Evolutionary conservation across 2,329 filamentous ascomycete species (phyloP).

Genomic region (Bertia moriformis): DNA sequence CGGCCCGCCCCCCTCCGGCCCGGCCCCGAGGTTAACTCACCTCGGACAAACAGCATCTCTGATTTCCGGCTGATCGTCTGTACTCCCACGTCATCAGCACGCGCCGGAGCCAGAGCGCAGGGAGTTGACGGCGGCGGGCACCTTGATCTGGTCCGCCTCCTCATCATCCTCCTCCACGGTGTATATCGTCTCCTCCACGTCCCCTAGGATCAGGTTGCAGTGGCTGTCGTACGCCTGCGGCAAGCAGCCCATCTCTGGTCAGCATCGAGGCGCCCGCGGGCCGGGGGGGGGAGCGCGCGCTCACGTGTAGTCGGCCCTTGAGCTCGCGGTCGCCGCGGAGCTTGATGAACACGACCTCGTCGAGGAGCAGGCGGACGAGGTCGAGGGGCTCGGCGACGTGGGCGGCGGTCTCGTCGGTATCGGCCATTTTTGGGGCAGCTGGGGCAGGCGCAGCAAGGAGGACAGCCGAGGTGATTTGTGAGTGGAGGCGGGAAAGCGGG

Average conservation of each 20-base stretch:
- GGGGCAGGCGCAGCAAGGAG: too few relatives aligned
- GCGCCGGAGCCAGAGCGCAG: not conserved
- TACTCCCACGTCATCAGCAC: not conserved
- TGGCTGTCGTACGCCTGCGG: conserved; percentile 57
- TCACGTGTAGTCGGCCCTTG: conserved; percentile 84
- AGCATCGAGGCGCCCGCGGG: not conserved
- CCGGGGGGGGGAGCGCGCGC: conserved; percentile 14
- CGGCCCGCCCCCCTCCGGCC: conserved; percentile 2
- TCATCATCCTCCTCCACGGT: conserved; percentile 45
- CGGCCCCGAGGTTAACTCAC: conserved; percentile 19
- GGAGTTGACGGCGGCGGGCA: too few relatives aligned
- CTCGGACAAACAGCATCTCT: conserved; percentile 59
- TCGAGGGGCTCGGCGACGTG: conserved; percentile 85
- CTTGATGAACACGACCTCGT: conserved; percentile 96
- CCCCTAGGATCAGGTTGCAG: conserved; percentile 56
- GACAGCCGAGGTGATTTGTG: too few relatives aligned
- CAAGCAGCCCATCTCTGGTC: too few relatives aligned
- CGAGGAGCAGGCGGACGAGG: conserved; percentile 81
- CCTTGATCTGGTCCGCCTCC: conserved; percentile 29
- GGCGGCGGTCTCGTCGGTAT: conserved; percentile 58
- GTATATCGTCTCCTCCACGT: conserved; percentile 58
- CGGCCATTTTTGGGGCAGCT: conserved; percentile 58
- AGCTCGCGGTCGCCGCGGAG: conserved; percentile 88
- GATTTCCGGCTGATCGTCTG: conserved; percentile 57
- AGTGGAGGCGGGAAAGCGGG: too few relatives aligned